These are phyloP conservation scores for Paramecium caudatum DNA, from an alignment of 73 alveolate genomes.

Conservation along the genomic window DNA sequence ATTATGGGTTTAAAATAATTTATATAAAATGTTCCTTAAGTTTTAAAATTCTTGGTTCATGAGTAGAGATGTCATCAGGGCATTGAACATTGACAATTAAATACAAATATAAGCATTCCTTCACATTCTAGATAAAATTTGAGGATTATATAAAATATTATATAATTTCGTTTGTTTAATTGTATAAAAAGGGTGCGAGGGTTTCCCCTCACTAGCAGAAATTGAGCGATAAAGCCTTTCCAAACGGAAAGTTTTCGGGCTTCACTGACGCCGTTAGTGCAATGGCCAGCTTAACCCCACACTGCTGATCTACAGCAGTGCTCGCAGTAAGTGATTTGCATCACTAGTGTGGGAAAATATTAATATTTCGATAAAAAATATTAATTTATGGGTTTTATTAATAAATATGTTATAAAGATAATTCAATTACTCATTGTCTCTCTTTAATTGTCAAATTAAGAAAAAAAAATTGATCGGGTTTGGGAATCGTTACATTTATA, in stretches of 20 bases:
- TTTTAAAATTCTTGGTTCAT: no score
- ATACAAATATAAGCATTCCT: no score
- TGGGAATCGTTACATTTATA: neutral
- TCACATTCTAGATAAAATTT: no score
- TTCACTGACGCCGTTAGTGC: conserved; percentile 74
- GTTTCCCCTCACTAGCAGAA: conserved; percentile 75
- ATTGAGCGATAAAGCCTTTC: conserved; percentile 75
- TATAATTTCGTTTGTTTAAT: conserved; percentile 60
- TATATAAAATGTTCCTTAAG: no score
- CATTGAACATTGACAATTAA: no score
- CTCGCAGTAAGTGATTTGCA: conserved; percentile 74
- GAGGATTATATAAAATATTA: neutral
- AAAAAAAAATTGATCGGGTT: conserved; percentile 25
- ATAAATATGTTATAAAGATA: neutral
- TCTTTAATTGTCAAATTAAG: conserved; percentile 23
- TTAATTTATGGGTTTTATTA: conserved; percentile 48
- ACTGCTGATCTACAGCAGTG: conserved; percentile 69
- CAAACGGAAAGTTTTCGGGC: conserved; percentile 75
- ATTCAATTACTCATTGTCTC: neutral
- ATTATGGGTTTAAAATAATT: conserved; percentile 52
- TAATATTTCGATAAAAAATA: neutral
- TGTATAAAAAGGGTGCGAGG: conserved; percentile 57
- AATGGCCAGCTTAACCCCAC: conserved; percentile 74
- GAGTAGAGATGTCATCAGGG: no score
- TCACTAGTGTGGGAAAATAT: neutral